Evolutionary conservation across 768 basidiomycete species (phyloP).

Genomic region (Kwoniella bestiolae): DNA sequence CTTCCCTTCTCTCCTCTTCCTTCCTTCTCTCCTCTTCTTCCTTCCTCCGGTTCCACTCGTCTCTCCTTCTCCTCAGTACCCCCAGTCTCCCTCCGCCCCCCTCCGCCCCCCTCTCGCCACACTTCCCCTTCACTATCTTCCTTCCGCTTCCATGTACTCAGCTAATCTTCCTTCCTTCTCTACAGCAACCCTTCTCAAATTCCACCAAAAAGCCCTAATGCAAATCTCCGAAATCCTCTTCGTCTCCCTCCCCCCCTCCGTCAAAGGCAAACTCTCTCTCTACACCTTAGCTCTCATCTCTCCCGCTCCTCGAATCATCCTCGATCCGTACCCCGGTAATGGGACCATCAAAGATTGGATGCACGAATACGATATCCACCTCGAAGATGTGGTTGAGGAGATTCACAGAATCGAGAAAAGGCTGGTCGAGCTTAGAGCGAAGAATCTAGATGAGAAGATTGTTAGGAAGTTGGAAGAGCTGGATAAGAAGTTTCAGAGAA

Average conservation of each 20-base stretch:
- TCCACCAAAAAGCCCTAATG: background rate
- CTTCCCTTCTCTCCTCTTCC: no score
- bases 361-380: conserved; percentile 5
- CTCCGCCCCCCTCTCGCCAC: background rate
- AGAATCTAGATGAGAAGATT: background rate
- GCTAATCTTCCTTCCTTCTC: background rate
- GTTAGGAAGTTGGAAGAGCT: background rate
- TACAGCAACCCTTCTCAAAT: background rate
- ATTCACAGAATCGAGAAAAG: background rate
- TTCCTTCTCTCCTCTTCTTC: no score
- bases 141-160: background rate
- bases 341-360: background rate
- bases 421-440: background rate
- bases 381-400: conserved; percentile 2
- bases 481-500: background rate
- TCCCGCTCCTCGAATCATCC: background rate
- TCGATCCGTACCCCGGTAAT: background rate
- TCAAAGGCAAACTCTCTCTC: conserved; percentile 1
- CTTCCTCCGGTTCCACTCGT: no score
- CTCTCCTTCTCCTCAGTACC: no score
- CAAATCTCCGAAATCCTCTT: background rate
- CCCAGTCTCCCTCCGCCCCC: no score
- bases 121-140: background rate
- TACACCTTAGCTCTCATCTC: background rate
- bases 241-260: background rate